A percentile compares a stretch with the other conserved stretches of the same genome.
phyloP scores from a whole-genome alignment of 2,329 filamentous ascomycete species.

The Aureobasidium sp. region DNA sequence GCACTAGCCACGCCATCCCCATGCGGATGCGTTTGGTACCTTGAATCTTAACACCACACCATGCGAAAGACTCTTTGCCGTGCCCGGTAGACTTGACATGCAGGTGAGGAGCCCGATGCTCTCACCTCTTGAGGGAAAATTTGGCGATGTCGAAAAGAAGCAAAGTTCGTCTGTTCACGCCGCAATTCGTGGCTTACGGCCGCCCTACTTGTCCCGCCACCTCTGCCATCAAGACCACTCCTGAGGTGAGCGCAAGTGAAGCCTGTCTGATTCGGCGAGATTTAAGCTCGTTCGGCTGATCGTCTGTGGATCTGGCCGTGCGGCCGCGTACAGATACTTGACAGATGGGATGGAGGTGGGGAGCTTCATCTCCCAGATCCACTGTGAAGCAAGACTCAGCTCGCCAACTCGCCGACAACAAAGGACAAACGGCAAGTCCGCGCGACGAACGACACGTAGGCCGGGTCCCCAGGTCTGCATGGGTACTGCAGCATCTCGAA shows the following conservation, averaged over 20 bases:
- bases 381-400: background rate
- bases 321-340: background rate
- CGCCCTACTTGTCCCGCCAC: background rate
- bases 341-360: conserved; percentile 3
- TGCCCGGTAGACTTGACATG: conserved; percentile 1
- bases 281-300: conserved; percentile 12
- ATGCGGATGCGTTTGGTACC: conserved; percentile 13
- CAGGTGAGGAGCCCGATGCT: background rate
- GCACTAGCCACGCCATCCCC: conserved; percentile 11
- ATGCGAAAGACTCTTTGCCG: background rate
- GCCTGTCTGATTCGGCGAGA: background rate
- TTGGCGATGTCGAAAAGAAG: background rate
- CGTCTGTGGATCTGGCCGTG: background rate
- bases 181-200: too few relatives aligned
- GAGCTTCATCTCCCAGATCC: background rate
- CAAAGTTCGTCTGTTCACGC: background rate
- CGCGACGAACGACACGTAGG: background rate
- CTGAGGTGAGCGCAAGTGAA: background rate
- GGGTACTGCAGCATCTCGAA: conserved; percentile 1
- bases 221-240: background rate
- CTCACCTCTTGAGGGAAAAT: background rate
- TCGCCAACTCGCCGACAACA: background rate
- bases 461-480: background rate
- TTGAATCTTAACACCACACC: conserved; percentile 15
- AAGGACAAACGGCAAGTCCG: background rate